Conservation (phyloP, 805 yeast species). For the Dipodascus geniculatus region DNA sequence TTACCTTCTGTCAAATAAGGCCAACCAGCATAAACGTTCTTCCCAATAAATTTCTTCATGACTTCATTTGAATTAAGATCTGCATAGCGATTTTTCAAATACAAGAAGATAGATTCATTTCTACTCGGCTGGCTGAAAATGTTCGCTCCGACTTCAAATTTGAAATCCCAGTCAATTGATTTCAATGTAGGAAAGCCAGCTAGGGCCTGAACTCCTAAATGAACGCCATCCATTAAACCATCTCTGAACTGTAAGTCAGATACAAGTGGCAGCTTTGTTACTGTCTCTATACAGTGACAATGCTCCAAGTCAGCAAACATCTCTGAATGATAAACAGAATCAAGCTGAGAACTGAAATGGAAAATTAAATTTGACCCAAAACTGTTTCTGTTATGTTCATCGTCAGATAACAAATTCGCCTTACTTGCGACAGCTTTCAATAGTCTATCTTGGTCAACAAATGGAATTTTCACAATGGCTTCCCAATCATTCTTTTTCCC, state of each 20-base stretch:
- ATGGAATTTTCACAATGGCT: conserved; percentile 85
- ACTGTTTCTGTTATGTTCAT: conserved; percentile 62
- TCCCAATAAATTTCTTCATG: conserved; percentile 48
- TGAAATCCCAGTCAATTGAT: conserved; percentile 48
- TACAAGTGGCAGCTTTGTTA: conserved; percentile 40
- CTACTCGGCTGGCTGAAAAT: conserved; percentile 81
- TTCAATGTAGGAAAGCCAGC: conserved; percentile 87
- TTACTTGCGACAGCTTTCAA: conserved; percentile 60
- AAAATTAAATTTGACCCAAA: conserved; percentile 63
- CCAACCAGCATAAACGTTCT: conserved; percentile 68
- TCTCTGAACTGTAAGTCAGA: conserved; percentile 24
- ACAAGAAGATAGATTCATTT: conserved; percentile 68
- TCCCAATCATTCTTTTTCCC: conserved; percentile 98
- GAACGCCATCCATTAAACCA: conserved; percentile 57
- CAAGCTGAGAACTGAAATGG: conserved; percentile 64
- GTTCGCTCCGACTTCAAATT: conserved; percentile 43
- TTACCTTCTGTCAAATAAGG: conserved; percentile 82
- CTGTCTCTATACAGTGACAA: conserved; percentile 62
- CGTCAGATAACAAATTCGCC: conserved; percentile 49
- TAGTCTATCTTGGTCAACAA: conserved; percentile 76
- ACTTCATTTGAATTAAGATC: conserved; percentile 40
- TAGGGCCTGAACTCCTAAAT: conserved; percentile 53
- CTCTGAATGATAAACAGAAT: conserved; percentile 59
- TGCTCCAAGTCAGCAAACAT: conserved; percentile 67
- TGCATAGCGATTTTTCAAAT: conserved; percentile 36